Base-by-base conservation (phyloP, 768 basidiomycete species). In the Coprinopsis marcescibilis region DNA sequence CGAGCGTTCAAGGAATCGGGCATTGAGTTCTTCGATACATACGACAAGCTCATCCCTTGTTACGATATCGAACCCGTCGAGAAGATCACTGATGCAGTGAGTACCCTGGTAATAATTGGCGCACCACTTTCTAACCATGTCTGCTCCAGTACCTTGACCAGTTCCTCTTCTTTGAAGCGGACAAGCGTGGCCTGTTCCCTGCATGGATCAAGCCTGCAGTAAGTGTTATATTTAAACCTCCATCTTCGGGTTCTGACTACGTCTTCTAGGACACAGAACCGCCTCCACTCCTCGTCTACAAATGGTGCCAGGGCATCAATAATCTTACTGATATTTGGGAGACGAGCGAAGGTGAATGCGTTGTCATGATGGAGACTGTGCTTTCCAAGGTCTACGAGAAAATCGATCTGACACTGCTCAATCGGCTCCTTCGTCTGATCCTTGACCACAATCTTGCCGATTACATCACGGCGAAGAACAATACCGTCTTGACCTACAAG, bases 221-320 rank as follows among this genome's bases (percentile, higher is more conserved):
- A 64, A 41, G 72, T 61, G 17, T 23, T 38, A 45, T 25, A 29
- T 14, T 30, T 7, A n/a, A n/a, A n/a, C n/a, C n/a, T 21, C 36
- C 26, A 35, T 21, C 5, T 3, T 24, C 3, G 37, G 6, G 37
- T 27, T 46, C 50, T 52, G 36, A 57, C 23, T 36, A 29, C 14
- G 45, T 26, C 44, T 40, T 24, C 15, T 44, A 75, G 75, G 93
- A 98, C 57, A 94, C 91, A 0, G 95, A 98, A 59, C 95, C 95
- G 2, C 93, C 95, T 0, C 95, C 95, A 2, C 77, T 98, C 13
- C 81, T 98, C 25, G 94, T 97, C 25, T 98, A 97, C 73, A 98
- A 97, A 76, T 98, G 95, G 95, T 95, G 93, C 60, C 95, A 98
- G 69, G 96, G 96, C 33, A 94, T 98, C 75, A 98, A 98, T 70